A percentile compares a stretch with the other conserved stretches of the same genome.
These are phyloP conservation scores for Nevesoporus exiguus DNA, from an alignment of 768 basidiomycete species.

Conservation along the genomic window DNA sequence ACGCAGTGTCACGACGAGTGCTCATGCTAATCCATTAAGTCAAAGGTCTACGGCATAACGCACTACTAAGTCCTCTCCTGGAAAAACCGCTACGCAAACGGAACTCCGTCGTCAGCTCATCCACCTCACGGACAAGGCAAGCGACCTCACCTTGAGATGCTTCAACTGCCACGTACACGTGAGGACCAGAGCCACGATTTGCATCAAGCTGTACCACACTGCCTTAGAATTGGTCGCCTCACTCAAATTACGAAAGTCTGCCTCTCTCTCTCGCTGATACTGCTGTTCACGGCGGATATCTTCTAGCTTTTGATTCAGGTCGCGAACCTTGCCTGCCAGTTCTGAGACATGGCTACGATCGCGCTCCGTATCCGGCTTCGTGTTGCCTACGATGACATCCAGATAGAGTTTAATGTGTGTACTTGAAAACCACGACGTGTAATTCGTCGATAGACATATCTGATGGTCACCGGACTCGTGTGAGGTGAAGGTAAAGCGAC, in stretches of 20 bases:
- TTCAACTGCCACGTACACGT: constrained; percentile 93
- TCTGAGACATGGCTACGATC: constrained; percentile 84
- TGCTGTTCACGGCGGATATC: constrained; percentile 94
- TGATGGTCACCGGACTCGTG: constrained; percentile 96
- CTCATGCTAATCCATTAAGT: constrained; percentile 2
- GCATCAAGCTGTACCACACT: constrained; percentile 90
- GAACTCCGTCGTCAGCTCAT: neutral
- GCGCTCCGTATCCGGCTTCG: constrained; percentile 82
- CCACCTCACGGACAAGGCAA: neutral
- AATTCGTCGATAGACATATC: constrained; percentile 93
- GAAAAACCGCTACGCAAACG: constrained; percentile 63
- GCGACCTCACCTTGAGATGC: constrained; percentile 72
- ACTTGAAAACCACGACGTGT: constrained; percentile 81
- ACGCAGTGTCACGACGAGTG: neutral
- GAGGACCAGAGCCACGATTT: constrained; percentile 77
- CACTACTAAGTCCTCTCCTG: constrained; percentile 64
- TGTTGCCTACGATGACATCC: constrained; percentile 87
- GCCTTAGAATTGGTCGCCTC: constrained; percentile 89
- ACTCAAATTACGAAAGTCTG: constrained; percentile 83
- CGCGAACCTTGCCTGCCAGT: constrained; percentile 78
- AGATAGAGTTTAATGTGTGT: constrained; percentile 93
- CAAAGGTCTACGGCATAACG: constrained; percentile 6
- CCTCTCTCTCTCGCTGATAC: constrained; percentile 94
- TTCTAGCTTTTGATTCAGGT: constrained; percentile 90
- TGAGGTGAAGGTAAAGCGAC: constrained; percentile 96